Conservation (phyloP, 345 rosid species). For the Odontarrhena argentea region DNA sequence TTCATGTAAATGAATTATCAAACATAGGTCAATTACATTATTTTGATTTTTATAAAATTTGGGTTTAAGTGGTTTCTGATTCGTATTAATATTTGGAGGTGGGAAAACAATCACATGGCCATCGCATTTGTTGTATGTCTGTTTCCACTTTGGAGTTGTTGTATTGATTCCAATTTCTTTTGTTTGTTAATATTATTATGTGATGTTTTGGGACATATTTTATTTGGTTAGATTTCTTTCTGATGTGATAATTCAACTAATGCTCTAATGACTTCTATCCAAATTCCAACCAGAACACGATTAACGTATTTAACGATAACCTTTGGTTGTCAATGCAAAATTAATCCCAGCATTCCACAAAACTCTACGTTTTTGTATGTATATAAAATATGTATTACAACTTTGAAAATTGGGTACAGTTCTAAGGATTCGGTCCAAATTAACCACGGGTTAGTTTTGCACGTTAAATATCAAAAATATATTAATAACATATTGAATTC, state of each 20-base stretch:
- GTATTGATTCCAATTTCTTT: conserved; percentile 32
- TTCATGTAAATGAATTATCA: background rate
- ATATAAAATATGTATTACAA: no score
- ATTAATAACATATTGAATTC: no score
- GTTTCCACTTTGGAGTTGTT: conserved; percentile 41
- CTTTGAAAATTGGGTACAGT: no score
- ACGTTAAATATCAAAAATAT: no score
- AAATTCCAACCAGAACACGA: conserved; percentile 7
- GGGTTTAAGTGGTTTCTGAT: conserved; percentile 23
- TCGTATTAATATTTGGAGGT: conserved; percentile 16
- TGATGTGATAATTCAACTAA: conserved; percentile 10
- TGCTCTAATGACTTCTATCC: background rate
- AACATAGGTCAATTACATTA: conserved; percentile 11
- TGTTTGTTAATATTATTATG: background rate
- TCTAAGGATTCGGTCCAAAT: no score
- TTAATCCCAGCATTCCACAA: no score
- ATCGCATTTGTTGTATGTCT: conserved; percentile 30
- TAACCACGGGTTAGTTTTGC: no score
- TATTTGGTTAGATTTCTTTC: conserved; percentile 14
- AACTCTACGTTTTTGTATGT: no score
- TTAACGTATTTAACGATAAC: background rate
- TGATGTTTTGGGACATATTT: conserved; percentile 21
- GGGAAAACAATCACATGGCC: conserved; percentile 41
- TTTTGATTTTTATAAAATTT: background rate
- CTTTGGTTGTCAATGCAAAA: no score